phyloP scores from a whole-genome alignment of 768 basidiomycete genomes.

The Mycena sanguinolenta region DNA sequence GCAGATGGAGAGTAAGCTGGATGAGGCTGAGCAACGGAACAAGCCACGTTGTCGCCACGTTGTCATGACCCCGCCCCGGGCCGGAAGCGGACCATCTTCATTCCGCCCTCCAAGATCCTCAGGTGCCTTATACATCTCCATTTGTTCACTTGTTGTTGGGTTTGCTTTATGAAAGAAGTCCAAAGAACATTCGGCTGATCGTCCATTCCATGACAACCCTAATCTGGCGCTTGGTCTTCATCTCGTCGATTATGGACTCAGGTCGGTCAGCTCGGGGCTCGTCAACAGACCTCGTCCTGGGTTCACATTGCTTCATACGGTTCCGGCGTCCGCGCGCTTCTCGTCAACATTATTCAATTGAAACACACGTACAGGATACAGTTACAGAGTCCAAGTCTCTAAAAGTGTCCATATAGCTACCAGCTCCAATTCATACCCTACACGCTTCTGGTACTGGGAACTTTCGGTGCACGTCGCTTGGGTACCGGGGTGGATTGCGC shows the following conservation, averaged over 20 bases:
- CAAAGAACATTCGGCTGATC: not conserved
- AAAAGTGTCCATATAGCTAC: constrained; percentile 16
- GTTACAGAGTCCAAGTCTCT: constrained; percentile 23
- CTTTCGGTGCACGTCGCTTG: constrained; percentile 28
- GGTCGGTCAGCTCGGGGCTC: constrained; percentile 29
- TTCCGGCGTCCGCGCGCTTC: not conserved
- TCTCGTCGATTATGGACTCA: not conserved
- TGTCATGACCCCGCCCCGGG: constrained; percentile 45
- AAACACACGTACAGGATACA: constrained; percentile 2
- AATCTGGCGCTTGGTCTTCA: not conserved
- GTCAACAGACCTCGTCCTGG: not conserved
- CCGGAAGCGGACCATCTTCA: constrained; percentile 43
- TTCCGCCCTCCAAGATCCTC: constrained; percentile 35
- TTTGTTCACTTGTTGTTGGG: constrained; percentile 5
- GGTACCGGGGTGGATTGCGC: constrained; percentile 25
- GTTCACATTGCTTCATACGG: constrained; percentile 19
- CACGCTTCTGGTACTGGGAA: constrained; percentile 27
- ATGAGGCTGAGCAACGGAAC: constrained; percentile 47
- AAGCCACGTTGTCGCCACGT: constrained; percentile 56
- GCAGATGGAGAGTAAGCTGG: constrained; percentile 22
- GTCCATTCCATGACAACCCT: constrained; percentile 22
- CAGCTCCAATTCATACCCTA: constrained; percentile 2
- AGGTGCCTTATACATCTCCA: constrained; percentile 22
- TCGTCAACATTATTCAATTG: not conserved
- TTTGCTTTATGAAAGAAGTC: constrained; percentile 21